Evolutionary conservation across 139 green algal species (phyloP), one percentile per base, ranked within the genome.

Genomic region (Coelastrella sp.): DNA sequence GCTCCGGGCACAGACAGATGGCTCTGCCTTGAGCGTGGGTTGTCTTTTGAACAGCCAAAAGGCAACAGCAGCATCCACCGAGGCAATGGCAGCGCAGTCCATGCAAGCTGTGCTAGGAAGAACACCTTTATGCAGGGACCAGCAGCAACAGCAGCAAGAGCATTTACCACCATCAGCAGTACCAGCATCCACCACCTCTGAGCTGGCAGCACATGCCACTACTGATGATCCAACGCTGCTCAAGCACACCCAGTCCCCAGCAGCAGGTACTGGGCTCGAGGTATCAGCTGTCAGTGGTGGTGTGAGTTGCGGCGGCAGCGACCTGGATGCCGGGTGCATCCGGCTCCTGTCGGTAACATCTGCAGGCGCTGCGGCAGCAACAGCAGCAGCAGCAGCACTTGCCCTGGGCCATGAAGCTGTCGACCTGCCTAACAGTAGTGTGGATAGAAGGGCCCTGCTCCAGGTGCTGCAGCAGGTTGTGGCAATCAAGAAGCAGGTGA

Each of bases 401-500:
- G 70, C 0, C 8, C 8, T 35, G 70, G n/a, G 70, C 70, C 70
- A 25, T 24, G 17, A 78, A 17, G 19, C 17, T 24, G 20, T 12
- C 20, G 10, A 24, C 74, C 9, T 58, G 17, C 15, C 17, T 76
- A 49, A 49, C 35, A 49, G 35, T 49, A 24, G 8, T 4, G n/a
- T 84, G 49, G 35, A 66, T 11, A n/a, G 24, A 14, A 11, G 27
- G 56, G 68, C 49, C 11, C 15, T 84, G 56, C 35, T 59, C 12
- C 56, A 87, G 59, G 65, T 87, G 24, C 82, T 87, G 63, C 24
- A 65, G 8, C 17, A 78, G 12, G 65, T 87, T 17, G 63, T 87
- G 24, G 57, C 12, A 56, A 87, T 17, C 25, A 87, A 87, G 82
- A 78, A 78, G 65, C 82, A 87, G 82, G 82, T 87, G 65, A 20